Evolutionary conservation across 352 stramenopile genomes (phyloP), one percentile per base, ranked within the genome.

Genomic region (Phytophthora palmivora): DNA sequence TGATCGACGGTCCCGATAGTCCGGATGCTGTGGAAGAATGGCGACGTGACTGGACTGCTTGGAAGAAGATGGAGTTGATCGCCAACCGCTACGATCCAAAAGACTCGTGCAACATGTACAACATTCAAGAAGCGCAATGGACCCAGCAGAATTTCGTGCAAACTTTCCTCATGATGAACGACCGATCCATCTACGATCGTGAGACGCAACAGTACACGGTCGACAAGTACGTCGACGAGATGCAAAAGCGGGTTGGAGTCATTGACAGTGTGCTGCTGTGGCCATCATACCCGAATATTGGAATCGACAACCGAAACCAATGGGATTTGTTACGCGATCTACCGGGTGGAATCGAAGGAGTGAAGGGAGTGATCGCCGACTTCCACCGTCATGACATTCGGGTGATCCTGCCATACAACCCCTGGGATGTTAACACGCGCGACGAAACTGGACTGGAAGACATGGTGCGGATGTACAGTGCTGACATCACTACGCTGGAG

Each of bases 221-320:
- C 12, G 72, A 87, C 74, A 84, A 78, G 58, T 95, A 88, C 63
- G 63, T 95, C 26, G 47, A 71, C 24, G 47, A 59, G 12, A 84
- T 94, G 68, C 56, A 90, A 38, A 38, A 45, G 22, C 79, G 78
- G 7, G 61, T 94, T 10, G 79, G 84, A 8, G 63, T 64, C 19
- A 55, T 94, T 37, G 87, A 95, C 60, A 95, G 83, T 64, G 83
- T 94, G n/a, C 57, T 95, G 43, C 69, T 95, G 41, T 95, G 87
- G 87, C 72, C 84, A 4, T 79, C 79, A 56, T 95, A 95, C 49
- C 87, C 87, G 7, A 94, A 94, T 59, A 84, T 88, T 41, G 87
- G 87, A 18, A 84, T 95, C 43, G 87, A 95, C 66, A 82, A 79
- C 45, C 79, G 84, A n/a, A 95, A 91, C 63, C 87, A 95, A 67